Evolutionary conservation across 805 yeast species (phyloP).

Genomic region (Saccharomycopsis sp.): DNA sequence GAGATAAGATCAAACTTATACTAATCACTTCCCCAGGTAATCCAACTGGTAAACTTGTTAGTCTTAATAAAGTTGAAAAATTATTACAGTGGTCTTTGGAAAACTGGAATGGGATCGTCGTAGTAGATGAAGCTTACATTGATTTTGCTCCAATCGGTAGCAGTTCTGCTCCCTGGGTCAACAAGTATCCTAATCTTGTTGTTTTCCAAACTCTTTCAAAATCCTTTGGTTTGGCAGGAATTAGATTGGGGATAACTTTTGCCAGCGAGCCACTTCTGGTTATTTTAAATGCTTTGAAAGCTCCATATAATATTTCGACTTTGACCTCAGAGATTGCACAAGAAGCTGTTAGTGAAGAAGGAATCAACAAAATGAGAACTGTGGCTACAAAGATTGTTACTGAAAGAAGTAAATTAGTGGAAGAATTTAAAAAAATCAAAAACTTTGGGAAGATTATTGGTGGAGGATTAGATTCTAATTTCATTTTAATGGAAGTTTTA

Average conservation of each 20-base stretch:
- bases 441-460: constrained; percentile 73
- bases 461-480: constrained; percentile 84
- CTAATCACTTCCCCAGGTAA: constrained; percentile 95
- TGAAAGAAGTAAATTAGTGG: constrained; percentile 47
- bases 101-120: constrained; percentile 65
- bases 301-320: constrained; percentile 88
- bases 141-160: constrained; percentile 67
- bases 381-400: constrained; percentile 38
- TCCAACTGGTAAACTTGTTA: constrained; percentile 72
- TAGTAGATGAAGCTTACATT: constrained; percentile 91
- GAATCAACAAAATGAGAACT: constrained; percentile 47
- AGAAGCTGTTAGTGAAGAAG: constrained; percentile 55
- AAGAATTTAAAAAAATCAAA: constrained; percentile 40
- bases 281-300: constrained; percentile 81
- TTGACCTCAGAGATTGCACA: constrained; percentile 66
- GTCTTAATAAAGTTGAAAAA: constrained; percentile 36
- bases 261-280: constrained; percentile 49
- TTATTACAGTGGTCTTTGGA: constrained; percentile 30
- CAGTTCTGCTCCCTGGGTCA: constrained; percentile 70
- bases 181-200: constrained; percentile 69
- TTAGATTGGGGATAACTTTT: constrained; percentile 77
- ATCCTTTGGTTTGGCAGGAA: constrained; percentile 94
- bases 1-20: constrained; percentile 47
- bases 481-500: constrained; percentile 63
- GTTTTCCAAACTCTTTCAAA: constrained; percentile 90